phyloP scores from a whole-genome alignment of 768 basidiomycete species.

The Leccinum aurantiacum region DNA sequence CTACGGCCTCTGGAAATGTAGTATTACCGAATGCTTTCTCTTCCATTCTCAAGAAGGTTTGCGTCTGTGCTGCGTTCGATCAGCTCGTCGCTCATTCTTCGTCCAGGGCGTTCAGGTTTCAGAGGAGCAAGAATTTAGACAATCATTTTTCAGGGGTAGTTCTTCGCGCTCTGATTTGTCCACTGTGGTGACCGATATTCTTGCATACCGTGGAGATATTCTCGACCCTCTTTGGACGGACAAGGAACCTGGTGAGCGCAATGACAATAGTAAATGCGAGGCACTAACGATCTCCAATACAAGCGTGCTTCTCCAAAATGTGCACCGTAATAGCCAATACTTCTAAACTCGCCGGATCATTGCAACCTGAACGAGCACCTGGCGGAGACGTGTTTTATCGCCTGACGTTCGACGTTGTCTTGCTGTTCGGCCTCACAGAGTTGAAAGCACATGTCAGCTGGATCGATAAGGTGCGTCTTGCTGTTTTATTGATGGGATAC shows the following conservation, averaged over 20 bases:
- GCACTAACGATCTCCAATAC: not conserved
- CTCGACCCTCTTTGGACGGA: constrained; percentile 14
- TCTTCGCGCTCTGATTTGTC: not conserved
- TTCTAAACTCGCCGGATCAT: not conserved
- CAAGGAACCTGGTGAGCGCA: constrained; percentile 13
- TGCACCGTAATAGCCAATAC: constrained; percentile 14
- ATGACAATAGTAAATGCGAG: not conserved
- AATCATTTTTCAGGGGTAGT: not conserved
- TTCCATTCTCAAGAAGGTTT: constrained; percentile 38
- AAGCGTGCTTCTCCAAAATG: constrained; percentile 10
- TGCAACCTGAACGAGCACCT: not conserved
- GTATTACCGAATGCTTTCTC: constrained; percentile 36
- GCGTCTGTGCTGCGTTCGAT: not conserved
- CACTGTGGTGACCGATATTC: not conserved
- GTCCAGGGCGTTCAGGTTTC: constrained; percentile 17
- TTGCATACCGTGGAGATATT: constrained; percentile 17
- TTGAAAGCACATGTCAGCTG: constrained; percentile 46
- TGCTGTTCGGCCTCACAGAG: constrained; percentile 45
- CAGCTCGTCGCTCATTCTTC: not conserved
- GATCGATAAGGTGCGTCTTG: constrained; percentile 29
- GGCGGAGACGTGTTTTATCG: constrained; percentile 13
- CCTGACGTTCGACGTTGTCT: constrained; percentile 32
- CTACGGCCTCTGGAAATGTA: constrained; percentile 27
- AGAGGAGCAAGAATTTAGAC: constrained; percentile 20
- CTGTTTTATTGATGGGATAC: not conserved